Evolutionary conservation across 2,329 filamentous ascomycete species (phyloP).

Genomic region (Neurospora crassa): DNA sequence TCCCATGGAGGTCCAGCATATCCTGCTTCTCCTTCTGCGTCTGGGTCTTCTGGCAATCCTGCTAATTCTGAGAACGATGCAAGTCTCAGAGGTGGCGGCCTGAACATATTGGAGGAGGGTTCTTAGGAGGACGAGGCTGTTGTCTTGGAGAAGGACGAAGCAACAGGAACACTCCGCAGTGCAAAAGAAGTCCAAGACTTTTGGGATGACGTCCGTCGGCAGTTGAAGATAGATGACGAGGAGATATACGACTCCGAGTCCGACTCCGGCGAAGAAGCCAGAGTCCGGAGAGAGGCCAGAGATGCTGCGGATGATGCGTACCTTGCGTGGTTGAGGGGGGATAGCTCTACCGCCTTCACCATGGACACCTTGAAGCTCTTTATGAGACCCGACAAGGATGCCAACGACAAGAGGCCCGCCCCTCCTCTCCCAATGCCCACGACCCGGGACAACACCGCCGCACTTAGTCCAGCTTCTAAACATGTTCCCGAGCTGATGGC

Average conservation of each 20-base stretch:
- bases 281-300: no score
- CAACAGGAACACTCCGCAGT: neutral
- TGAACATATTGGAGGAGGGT: neutral
- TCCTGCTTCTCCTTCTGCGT: neutral
- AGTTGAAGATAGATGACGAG: no score
- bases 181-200: neutral
- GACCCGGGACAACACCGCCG: neutral
- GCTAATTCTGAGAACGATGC: neutral
- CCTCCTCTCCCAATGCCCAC: neutral
- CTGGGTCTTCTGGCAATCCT: neutral
- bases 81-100: neutral
- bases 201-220: neutral
- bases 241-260: no score
- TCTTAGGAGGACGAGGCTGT: neutral
- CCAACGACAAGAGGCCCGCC: neutral
- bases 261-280: no score
- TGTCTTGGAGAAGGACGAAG: neutral
- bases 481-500: no score
- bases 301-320: no score
- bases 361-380: no score
- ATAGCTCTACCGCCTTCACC: no score
- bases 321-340: no score
- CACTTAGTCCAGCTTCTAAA: neutral
- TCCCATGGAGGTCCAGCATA: neutral
- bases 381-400: neutral